A percentile compares a stretch with the other conserved stretches of the same genome.
Evolutionary conservation across 148 eudicot species (phyloP).

Genomic region (Amaranthus palmeri): DNA sequence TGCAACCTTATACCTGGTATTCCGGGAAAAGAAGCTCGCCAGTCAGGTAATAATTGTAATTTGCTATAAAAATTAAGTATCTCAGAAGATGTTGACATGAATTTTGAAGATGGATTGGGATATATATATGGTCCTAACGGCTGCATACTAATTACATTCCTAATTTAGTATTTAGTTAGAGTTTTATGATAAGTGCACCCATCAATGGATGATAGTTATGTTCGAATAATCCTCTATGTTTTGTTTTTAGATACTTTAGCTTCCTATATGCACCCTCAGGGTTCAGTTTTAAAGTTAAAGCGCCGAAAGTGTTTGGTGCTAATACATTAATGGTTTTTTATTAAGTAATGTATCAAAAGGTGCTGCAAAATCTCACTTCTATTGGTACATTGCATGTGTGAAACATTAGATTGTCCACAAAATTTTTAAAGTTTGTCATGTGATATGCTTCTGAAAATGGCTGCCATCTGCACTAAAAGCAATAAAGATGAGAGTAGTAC

Average conservation of each 20-base stretch:
- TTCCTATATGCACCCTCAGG: too few relatives aligned
- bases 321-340: background rate
- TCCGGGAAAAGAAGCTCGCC: constrained; percentile 44
- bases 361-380: too few relatives aligned
- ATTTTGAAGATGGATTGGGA: background rate
- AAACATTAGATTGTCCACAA: background rate
- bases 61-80: constrained; percentile 1
- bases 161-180: too few relatives aligned
- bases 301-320: background rate
- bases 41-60: constrained; percentile 34
- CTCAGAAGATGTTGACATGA: background rate
- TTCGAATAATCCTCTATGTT: too few relatives aligned
- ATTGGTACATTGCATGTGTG: background rate
- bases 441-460: background rate
- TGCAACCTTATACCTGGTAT: constrained; percentile 37
- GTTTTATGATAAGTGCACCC: too few relatives aligned
- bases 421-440: background rate
- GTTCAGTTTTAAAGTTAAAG: too few relatives aligned
- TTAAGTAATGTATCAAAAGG: background rate
- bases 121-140: too few relatives aligned
- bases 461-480: background rate
- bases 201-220: too few relatives aligned
- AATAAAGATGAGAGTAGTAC: too few relatives aligned
- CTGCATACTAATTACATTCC: too few relatives aligned
- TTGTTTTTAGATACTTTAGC: too few relatives aligned